These are phyloP conservation scores for Aethionema arabicum DNA, from an alignment of 345 rosid species.

Conservation along the genomic window DNA sequence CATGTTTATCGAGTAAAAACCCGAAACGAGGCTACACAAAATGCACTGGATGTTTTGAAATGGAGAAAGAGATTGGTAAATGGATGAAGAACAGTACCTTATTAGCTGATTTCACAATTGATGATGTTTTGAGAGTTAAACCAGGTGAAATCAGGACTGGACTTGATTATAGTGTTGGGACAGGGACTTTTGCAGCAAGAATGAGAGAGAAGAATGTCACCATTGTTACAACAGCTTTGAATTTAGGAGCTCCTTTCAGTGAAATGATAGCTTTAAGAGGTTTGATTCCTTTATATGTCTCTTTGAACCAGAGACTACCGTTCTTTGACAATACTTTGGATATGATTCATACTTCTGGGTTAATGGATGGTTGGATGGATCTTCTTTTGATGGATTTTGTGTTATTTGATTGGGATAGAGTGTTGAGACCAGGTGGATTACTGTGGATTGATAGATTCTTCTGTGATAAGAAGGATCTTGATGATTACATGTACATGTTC, in stretches of 20 bases:
- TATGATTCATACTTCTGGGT: constrained; percentile 67
- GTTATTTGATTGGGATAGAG: constrained; percentile 82
- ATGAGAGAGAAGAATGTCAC: constrained; percentile 81
- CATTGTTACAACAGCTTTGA: constrained; percentile 67
- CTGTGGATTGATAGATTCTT: constrained; percentile 85
- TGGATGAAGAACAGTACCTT: constrained; percentile 61
- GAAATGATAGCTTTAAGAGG: constrained; percentile 87
- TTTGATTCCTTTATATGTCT: constrained; percentile 60
- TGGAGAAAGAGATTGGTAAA: constrained; percentile 74
- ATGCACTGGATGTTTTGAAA: constrained; percentile 79
- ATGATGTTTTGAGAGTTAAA: constrained; percentile 59
- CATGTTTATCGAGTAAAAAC: constrained; percentile 59
- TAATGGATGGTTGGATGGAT: constrained; percentile 87
- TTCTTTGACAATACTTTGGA: constrained; percentile 91
- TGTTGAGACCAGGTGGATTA: constrained; percentile 82
- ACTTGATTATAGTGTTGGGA: constrained; percentile 65
- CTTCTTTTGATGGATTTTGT: constrained; percentile 74
- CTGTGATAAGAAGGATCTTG: constrained; percentile 65
- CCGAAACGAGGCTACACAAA: constrained; percentile 68
- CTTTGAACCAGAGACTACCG: constrained; percentile 83
- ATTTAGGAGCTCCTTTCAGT: constrained; percentile 86
- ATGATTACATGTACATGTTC: constrained; percentile 91
- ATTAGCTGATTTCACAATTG: constrained; percentile 53
- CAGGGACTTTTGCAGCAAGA: constrained; percentile 87
- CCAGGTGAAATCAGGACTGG: constrained; percentile 69